Conservation (phyloP, 164 flowering plant genomes). For the Malania oleifera region DNA sequence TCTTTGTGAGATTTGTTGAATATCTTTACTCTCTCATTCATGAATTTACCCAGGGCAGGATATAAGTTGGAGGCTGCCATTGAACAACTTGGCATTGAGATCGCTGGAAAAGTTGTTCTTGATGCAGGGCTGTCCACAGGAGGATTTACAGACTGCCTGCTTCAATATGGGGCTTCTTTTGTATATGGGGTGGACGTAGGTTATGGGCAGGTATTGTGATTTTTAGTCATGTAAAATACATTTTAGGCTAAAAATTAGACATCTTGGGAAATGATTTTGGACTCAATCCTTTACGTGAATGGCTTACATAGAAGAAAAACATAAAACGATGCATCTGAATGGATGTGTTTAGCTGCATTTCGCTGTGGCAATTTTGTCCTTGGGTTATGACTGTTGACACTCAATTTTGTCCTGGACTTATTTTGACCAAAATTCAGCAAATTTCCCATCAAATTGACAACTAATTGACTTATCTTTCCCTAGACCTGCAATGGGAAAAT, state of each 20-base stretch:
- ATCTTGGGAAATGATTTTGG: neutral
- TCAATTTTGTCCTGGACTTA: too few species aligned
- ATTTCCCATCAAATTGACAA: too few species aligned
- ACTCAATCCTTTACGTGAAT: neutral
- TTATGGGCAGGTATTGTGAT: conserved; percentile 79
- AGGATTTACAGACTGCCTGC: conserved; percentile 98
- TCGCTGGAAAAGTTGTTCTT: conserved; percentile 81
- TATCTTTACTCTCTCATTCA: neutral
- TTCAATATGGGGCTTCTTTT: conserved; percentile 88
- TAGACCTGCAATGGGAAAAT: too few species aligned
- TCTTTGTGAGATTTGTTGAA: neutral
- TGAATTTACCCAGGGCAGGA: conserved; percentile 65
- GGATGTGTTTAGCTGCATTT: too few species aligned
- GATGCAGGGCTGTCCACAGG: conserved; percentile 98
- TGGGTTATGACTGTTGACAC: too few species aligned
- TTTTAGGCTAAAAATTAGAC: neutral
- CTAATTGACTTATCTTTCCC: too few species aligned
- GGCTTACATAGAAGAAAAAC: too few species aligned
- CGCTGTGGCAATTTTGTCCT: too few species aligned
- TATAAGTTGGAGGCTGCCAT: conserved; percentile 95
- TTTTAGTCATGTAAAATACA: too few species aligned
- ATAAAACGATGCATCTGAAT: too few species aligned
- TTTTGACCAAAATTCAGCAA: too few species aligned
- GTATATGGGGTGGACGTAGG: conserved; percentile 99
- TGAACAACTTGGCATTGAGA: conserved; percentile 79